phyloP scores from a whole-genome alignment of 2,329 filamentous ascomycete species.

The Sarocladium oryzae region DNA sequence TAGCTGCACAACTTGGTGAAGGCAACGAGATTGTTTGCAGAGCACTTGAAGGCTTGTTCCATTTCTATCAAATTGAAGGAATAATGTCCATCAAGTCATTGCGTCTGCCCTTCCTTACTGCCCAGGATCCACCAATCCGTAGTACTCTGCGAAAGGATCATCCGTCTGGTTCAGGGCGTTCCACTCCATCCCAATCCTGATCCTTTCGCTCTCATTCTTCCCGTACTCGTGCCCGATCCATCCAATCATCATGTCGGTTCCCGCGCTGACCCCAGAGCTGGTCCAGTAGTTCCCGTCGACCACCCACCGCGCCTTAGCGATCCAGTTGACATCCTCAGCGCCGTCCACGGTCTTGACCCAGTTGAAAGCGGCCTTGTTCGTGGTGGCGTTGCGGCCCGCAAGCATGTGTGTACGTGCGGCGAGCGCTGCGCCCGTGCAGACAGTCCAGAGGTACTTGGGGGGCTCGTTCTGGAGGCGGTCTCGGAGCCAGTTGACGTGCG shows the following conservation, averaged over 20 bases:
- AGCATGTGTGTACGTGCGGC: conserved; percentile 51
- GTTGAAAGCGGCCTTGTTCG: conserved; percentile 49
- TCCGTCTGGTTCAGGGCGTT: conserved; percentile 10
- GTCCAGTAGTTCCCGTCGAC: conserved; percentile 52
- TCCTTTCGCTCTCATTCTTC: conserved; percentile 23
- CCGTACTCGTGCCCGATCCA: conserved; percentile 50
- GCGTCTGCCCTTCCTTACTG: too few relatives aligned
- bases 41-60: too few relatives aligned
- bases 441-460: conserved; percentile 29
- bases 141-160: conserved; percentile 12
- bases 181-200: conserved; percentile 12
- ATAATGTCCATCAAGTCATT: too few relatives aligned
- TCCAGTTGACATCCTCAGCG: conserved; percentile 45
- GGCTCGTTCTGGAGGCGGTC: neutral
- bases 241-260: conserved; percentile 54
- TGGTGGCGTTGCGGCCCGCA: conserved; percentile 53
- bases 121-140: conserved; percentile 2
- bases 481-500: conserved; percentile 33
- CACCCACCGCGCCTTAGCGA: conserved; percentile 49
- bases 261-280: conserved; percentile 50
- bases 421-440: conserved; percentile 58
- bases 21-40: too few relatives aligned
- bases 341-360: conserved; percentile 6
- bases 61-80: too few relatives aligned
- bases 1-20: too few relatives aligned